Conservation (phyloP, 352 stramenopile genomes). For the Phytophthora colocasiae region DNA sequence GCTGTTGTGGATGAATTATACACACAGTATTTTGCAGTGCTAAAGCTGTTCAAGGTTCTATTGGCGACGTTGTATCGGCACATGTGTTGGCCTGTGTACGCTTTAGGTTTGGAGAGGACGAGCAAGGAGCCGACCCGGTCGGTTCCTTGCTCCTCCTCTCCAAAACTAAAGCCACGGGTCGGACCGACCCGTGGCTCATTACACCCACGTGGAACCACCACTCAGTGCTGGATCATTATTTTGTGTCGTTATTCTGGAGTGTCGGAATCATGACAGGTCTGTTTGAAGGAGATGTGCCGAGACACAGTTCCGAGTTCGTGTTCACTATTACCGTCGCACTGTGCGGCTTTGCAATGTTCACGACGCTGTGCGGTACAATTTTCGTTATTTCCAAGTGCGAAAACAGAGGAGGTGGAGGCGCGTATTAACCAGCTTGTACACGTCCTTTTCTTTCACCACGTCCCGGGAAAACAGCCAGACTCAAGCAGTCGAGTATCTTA, state of each 20-base stretch:
- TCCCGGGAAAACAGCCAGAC: slow-evolving; percentile 56
- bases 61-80: slow-evolving; percentile 37
- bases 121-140: no score
- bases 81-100: slow-evolving; percentile 60
- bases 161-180: no score
- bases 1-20: slow-evolving; percentile 62
- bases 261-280: slow-evolving; percentile 58
- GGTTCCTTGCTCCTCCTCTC: no score
- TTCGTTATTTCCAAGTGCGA: slow-evolving; percentile 81
- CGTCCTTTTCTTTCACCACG: slow-evolving; percentile 65
- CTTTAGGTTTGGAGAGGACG: slow-evolving; percentile 11
- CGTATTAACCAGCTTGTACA: slow-evolving; percentile 75
- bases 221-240: no score
- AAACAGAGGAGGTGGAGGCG: slow-evolving; percentile 48
- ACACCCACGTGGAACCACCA: no score
- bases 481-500: slow-evolving; percentile 65
- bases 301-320: slow-evolving; percentile 41
- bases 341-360: slow-evolving; percentile 62
- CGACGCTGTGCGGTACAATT: slow-evolving; percentile 65
- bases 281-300: slow-evolving; percentile 58
- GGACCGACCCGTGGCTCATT: no score
- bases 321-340: slow-evolving; percentile 60
- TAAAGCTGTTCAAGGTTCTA: slow-evolving; percentile 67
- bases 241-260: slow-evolving; percentile 51
- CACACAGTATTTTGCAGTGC: slow-evolving; percentile 50